A percentile compares a stretch with the other conserved stretches of the same genome.
These are phyloP conservation scores for Chaetomiaceae sp. DNA, from an alignment of 2,329 filamentous ascomycete genomes.

Conservation along the genomic window DNA sequence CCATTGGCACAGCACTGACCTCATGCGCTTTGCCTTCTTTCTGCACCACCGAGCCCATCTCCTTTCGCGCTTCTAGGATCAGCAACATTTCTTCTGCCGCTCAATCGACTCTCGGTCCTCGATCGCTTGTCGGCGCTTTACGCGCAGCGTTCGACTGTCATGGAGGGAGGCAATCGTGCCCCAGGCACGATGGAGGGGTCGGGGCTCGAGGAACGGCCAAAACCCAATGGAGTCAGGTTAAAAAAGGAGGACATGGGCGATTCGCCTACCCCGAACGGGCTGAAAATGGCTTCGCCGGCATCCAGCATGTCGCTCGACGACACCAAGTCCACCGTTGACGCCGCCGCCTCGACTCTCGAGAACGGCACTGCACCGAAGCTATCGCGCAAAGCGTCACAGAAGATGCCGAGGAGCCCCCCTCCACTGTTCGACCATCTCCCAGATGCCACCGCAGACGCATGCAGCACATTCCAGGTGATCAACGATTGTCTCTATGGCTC, in stretches of 20 bases:
- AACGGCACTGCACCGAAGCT: slow-evolving; percentile 62
- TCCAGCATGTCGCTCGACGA: slow-evolving; percentile 43
- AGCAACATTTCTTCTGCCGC: neutral
- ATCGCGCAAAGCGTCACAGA: slow-evolving; percentile 69
- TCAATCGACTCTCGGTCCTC: neutral
- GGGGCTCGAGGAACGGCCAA: slow-evolving; percentile 40
- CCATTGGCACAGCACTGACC: neutral
- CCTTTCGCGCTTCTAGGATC: slow-evolving; percentile 1
- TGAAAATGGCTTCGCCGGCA: slow-evolving; percentile 37
- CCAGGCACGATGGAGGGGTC: slow-evolving; percentile 28
- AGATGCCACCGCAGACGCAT: slow-evolving; percentile 74
- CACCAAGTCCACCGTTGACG: slow-evolving; percentile 44
- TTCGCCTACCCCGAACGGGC: slow-evolving; percentile 38
- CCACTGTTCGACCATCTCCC: slow-evolving; percentile 67
- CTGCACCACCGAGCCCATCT: neutral
- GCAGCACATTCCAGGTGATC: slow-evolving; percentile 73
- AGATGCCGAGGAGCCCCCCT: slow-evolving; percentile 49
- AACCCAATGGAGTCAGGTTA: slow-evolving; percentile 34
- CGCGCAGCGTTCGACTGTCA: slow-evolving; percentile 20
- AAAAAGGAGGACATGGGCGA: slow-evolving; percentile 40
- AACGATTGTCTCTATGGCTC: slow-evolving; percentile 84
- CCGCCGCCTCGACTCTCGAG: slow-evolving; percentile 46
- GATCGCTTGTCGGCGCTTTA: slow-evolving; percentile 1
- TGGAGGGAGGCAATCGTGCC: slow-evolving; percentile 29
- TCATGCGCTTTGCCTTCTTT: slow-evolving; percentile 15